phyloP scores from a whole-genome alignment of 495 filamentous ascomycete genomes.

The Aspergillus egyptiacus region DNA sequence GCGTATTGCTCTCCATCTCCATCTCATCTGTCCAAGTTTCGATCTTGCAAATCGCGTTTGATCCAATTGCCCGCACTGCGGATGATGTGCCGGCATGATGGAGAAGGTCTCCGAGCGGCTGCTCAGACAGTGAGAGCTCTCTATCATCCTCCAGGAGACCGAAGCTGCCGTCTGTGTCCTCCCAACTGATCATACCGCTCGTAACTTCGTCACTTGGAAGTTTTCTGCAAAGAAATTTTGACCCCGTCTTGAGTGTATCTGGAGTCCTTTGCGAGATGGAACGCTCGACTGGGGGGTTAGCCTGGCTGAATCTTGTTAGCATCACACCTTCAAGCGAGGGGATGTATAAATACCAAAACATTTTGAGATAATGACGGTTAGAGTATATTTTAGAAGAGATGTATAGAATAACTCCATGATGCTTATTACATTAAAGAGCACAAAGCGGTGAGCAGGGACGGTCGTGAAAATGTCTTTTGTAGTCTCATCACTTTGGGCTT shows the following conservation, averaged over 20 bases:
- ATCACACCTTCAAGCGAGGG: neutral
- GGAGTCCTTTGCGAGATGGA: neutral
- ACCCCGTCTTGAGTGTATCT: neutral
- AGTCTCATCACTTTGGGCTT: too few relatives aligned
- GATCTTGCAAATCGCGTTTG: too few relatives aligned
- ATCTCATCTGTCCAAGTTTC: constrained; percentile 8
- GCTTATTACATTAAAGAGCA: too few relatives aligned
- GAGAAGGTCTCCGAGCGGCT: too few relatives aligned
- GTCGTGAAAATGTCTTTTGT: too few relatives aligned
- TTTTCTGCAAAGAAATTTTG: neutral
- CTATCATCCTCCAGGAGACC: too few relatives aligned
- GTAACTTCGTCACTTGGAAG: neutral
- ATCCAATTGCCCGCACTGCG: too few relatives aligned
- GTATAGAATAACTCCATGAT: too few relatives aligned
- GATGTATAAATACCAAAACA: neutral
- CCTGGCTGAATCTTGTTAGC: neutral
- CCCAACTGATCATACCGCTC: neutral
- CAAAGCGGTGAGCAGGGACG: too few relatives aligned
- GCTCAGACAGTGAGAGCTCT: neutral
- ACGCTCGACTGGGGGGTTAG: neutral
- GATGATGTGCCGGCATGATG: too few relatives aligned
- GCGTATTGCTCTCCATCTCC: constrained; percentile 9
- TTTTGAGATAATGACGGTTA: neutral
- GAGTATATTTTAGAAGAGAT: too few relatives aligned
- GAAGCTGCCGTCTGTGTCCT: too few relatives aligned